These are phyloP conservation scores for Globisporangium apiculatum DNA, from an alignment of 352 stramenopile species.

Conservation along the genomic window DNA sequence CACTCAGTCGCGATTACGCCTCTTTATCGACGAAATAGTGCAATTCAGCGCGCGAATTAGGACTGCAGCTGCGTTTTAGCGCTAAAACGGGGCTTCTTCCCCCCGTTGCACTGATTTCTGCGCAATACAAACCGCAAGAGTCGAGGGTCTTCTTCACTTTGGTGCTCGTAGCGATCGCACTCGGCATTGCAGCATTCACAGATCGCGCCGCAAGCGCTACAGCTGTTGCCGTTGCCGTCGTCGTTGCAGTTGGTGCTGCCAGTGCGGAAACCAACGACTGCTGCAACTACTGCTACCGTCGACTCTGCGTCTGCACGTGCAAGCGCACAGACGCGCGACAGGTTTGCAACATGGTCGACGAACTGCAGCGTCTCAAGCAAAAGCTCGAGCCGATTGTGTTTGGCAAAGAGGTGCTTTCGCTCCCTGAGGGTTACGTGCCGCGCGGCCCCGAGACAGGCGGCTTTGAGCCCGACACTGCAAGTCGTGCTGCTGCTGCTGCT, in stretches of 20 bases:
- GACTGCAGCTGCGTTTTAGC: too few species aligned
- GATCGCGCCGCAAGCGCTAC: not conserved
- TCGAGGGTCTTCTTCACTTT: not conserved
- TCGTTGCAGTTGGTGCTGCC: not conserved
- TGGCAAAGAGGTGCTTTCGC: constrained; percentile 36
- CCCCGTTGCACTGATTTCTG: not conserved
- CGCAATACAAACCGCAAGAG: not conserved
- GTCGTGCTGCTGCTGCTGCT: constrained; percentile 11
- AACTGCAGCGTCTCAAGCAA: constrained; percentile 64
- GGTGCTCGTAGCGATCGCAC: not conserved
- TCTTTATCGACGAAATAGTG: not conserved
- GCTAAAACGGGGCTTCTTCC: too few species aligned
- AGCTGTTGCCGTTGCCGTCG: not conserved
- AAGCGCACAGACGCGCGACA: not conserved
- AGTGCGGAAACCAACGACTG: not conserved
- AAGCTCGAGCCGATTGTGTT: constrained; percentile 50
- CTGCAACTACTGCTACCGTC: not conserved
- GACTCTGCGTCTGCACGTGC: not conserved
- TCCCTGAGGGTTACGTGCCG: constrained; percentile 61
- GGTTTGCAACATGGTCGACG: constrained; percentile 11
- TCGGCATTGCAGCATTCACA: not conserved
- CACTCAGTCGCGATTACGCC: not conserved
- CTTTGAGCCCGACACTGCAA: constrained; percentile 36
- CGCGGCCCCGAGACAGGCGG: constrained; percentile 56
- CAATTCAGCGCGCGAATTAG: not conserved